Conservation (phyloP, 306 rosid genomes). For the Bauhinia variegata region DNA sequence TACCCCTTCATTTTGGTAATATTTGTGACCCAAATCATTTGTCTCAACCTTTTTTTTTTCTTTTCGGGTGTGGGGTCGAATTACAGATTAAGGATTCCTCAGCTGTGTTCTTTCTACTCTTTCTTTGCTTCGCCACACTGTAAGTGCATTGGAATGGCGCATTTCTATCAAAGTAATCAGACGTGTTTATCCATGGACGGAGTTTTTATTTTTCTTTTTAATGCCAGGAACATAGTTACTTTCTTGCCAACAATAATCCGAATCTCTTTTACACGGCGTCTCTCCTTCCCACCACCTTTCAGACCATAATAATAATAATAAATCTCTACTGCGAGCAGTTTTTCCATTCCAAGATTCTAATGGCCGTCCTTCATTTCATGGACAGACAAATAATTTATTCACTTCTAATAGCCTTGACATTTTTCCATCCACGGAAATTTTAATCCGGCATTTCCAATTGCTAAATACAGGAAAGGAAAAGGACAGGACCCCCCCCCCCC, state of each 20-base stretch:
- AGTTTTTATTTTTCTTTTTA: constrained; percentile 23
- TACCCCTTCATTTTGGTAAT: constrained; percentile 36
- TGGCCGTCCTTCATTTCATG: constrained; percentile 40
- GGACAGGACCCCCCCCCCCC: no score
- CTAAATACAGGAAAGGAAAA: no score
- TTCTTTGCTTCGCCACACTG: constrained; percentile 17
- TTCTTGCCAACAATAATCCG: constrained; percentile 12
- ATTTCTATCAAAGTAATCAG: constrained; percentile 35
- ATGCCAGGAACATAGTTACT: constrained; percentile 24
- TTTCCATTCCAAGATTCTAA: constrained; percentile 28
- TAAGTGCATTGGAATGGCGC: constrained; percentile 38
- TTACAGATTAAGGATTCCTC: constrained; percentile 45
- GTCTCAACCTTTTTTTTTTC: constrained; percentile 26
- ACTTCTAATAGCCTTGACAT: constrained; percentile 26
- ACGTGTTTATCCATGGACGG: constrained; percentile 21
- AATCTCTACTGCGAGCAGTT: constrained; percentile 17
- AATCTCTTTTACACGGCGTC: constrained; percentile 12
- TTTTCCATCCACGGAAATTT: constrained; percentile 36
- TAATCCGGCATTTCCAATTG: neutral
- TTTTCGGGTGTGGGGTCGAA: constrained; percentile 44
- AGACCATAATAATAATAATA: constrained; percentile 22
- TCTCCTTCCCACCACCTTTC: constrained; percentile 19
- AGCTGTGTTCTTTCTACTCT: constrained; percentile 33
- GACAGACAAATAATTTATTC: constrained; percentile 34
- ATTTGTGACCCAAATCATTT: constrained; percentile 48